These are phyloP conservation scores for Pythium rhizo-oryzae DNA, from an alignment of 352 stramenopile genomes.

Conservation along the genomic window DNA sequence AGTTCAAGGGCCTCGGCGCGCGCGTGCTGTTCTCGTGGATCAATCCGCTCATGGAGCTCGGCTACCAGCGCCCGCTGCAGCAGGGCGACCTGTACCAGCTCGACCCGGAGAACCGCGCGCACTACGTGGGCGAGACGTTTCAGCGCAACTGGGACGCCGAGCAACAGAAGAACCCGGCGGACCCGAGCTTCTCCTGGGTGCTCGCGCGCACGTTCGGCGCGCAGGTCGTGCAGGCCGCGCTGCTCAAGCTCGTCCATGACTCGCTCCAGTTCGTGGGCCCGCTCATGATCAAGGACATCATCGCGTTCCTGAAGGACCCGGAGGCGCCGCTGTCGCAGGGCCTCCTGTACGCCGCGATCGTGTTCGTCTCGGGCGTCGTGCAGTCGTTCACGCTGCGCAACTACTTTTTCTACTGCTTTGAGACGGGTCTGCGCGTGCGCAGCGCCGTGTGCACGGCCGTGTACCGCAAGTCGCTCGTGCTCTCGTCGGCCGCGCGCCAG, in stretches of 20 bases:
- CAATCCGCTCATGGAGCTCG: slow-evolving; percentile 84
- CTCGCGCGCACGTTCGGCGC: slow-evolving; percentile 29
- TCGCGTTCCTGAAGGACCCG: slow-evolving; percentile 75
- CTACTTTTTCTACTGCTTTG: slow-evolving; percentile 89
- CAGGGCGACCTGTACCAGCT: slow-evolving; percentile 86
- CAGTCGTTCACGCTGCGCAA: slow-evolving; percentile 76
- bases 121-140: slow-evolving; percentile 51
- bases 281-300: slow-evolving; percentile 86
- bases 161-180: slow-evolving; percentile 28
- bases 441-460: slow-evolving; percentile 74
- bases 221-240: slow-evolving; percentile 40
- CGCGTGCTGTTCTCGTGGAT: slow-evolving; percentile 83
- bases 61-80: slow-evolving; percentile 78
- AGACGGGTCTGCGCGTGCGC: slow-evolving; percentile 76
- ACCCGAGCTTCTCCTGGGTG: slow-evolving; percentile 32
- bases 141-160: slow-evolving; percentile 40
- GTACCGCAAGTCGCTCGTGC: slow-evolving; percentile 87
- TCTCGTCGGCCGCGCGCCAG: slow-evolving; percentile 71
- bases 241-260: slow-evolving; percentile 85
- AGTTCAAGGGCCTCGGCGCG: slow-evolving; percentile 56
- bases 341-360: slow-evolving; percentile 58
- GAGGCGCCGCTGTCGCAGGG: slow-evolving; percentile 56
- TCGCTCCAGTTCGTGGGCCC: slow-evolving; percentile 84
- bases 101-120: slow-evolving; percentile 70
- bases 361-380: slow-evolving; percentile 74